Conservation (phyloP, 2,329 filamentous ascomycete species). For the Aspergillus arachidicola region DNA sequence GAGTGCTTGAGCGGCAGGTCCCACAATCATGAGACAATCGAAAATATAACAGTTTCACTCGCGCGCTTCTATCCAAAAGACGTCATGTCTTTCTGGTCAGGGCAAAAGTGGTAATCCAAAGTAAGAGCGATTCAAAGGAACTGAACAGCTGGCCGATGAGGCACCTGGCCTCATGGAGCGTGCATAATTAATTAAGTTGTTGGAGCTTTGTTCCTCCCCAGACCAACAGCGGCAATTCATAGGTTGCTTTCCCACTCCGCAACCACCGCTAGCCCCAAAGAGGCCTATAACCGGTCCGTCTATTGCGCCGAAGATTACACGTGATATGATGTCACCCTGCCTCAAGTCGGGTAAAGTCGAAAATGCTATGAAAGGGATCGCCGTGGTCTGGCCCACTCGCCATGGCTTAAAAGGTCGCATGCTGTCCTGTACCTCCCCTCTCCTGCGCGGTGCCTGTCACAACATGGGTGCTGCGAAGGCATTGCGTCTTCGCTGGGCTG, state of each 20-base stretch:
- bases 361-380: constrained; percentile 10
- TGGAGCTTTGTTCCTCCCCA: constrained; percentile 6
- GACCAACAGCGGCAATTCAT: constrained; percentile 6
- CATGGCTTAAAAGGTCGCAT: constrained; percentile 24
- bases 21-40: constrained; percentile 17
- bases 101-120: not conserved
- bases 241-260: constrained; percentile 12
- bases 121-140: not conserved
- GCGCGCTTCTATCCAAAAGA: not conserved
- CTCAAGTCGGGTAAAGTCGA: constrained; percentile 5
- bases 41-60: not conserved
- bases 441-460: constrained; percentile 24
- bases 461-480: constrained; percentile 40
- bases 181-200: constrained; percentile 5
- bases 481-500: constrained; percentile 38
- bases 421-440: constrained; percentile 18
- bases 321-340: constrained; percentile 33
- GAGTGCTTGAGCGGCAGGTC: constrained; percentile 20
- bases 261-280: constrained; percentile 25
- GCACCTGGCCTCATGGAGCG: constrained; percentile 26
- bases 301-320: constrained; percentile 18
- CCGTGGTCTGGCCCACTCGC: constrained; percentile 18
- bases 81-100: constrained; percentile 1
- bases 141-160: constrained; percentile 19
- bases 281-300: constrained; percentile 21